Evolutionary conservation across 2,329 filamentous ascomycete species (phyloP).

Genomic region (Macrophomina phaseolina): DNA sequence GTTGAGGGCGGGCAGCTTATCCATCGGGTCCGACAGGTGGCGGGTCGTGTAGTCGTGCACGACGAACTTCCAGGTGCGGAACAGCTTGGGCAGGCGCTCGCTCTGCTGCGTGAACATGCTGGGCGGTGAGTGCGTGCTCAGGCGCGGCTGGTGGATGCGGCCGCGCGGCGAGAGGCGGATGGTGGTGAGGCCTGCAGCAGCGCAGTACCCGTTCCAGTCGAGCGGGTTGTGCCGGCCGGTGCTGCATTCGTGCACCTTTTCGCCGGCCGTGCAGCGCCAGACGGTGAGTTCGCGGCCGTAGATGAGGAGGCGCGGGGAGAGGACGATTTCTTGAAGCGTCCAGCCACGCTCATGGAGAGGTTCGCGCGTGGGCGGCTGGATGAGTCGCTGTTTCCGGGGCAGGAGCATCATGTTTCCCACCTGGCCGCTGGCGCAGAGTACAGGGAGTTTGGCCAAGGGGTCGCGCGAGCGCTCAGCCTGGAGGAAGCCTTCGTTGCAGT

Average conservation of each 20-base stretch:
- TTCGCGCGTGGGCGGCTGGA: neutral
- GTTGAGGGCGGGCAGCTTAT: constrained; percentile 27
- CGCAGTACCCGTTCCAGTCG: constrained; percentile 28
- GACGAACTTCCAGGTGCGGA: constrained; percentile 27
- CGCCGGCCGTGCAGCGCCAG: constrained; percentile 21
- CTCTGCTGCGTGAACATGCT: constrained; percentile 19
- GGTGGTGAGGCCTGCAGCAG: constrained; percentile 20
- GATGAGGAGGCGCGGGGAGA: constrained; percentile 23
- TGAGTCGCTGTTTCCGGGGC: constrained; percentile 11
- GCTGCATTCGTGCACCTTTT: constrained; percentile 9
- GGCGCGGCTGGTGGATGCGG: constrained; percentile 19
- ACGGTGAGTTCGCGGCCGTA: constrained; percentile 21
- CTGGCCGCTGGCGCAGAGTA: neutral
- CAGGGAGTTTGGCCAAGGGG: constrained; percentile 4
- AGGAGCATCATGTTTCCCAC: constrained; percentile 6
- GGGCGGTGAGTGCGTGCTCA: constrained; percentile 12
- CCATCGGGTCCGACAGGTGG: constrained; percentile 8
- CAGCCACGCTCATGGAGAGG: constrained; percentile 26
- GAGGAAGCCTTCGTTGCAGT: constrained; percentile 18
- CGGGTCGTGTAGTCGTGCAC: constrained; percentile 27
- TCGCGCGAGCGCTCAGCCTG: constrained; percentile 8
- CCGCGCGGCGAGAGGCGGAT: constrained; percentile 22
- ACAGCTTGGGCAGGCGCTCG: constrained; percentile 13
- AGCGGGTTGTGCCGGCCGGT: constrained; percentile 1
- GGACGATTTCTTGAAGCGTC: constrained; percentile 26